Conservation (phyloP, 441 rosid genomes). For the Theobroma grandiflorum region DNA sequence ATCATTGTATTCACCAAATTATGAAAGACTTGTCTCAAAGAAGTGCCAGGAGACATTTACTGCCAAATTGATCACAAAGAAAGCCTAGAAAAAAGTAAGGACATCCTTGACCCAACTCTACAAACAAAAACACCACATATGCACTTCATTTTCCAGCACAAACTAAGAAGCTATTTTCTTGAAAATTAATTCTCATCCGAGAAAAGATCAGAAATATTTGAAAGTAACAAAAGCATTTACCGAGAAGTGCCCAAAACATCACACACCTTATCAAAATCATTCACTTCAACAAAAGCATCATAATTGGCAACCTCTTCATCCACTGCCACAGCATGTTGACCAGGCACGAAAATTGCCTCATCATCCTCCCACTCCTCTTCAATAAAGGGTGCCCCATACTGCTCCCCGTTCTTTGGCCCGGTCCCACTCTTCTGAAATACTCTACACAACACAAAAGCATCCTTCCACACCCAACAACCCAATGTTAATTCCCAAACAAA, state of each 20-base stretch:
- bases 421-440: constrained; percentile 95
- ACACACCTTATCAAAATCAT: constrained; percentile 75
- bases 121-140: background rate
- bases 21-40: background rate
- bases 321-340: constrained; percentile 49
- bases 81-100: background rate
- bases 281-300: constrained; percentile 64
- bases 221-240: background rate
- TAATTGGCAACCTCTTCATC: constrained; percentile 50
- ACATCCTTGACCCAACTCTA: background rate
- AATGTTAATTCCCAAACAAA: constrained; percentile 15
- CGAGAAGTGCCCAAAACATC: background rate
- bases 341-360: constrained; percentile 56
- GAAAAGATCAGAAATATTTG: background rate
- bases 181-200: background rate
- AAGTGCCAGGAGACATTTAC: too few relatives aligned
- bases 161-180: background rate
- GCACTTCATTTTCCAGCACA: background rate
- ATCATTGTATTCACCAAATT: background rate
- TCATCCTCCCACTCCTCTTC: constrained; percentile 98
- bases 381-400: constrained; percentile 94
- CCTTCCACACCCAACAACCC: constrained; percentile 53
- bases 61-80: background rate
- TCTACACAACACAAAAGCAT: constrained; percentile 89
- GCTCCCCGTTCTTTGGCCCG: constrained; percentile 98